These are phyloP conservation scores for Flueggea neowawraea DNA, from an alignment of 441 rosid species.

Conservation along the genomic window DNA sequence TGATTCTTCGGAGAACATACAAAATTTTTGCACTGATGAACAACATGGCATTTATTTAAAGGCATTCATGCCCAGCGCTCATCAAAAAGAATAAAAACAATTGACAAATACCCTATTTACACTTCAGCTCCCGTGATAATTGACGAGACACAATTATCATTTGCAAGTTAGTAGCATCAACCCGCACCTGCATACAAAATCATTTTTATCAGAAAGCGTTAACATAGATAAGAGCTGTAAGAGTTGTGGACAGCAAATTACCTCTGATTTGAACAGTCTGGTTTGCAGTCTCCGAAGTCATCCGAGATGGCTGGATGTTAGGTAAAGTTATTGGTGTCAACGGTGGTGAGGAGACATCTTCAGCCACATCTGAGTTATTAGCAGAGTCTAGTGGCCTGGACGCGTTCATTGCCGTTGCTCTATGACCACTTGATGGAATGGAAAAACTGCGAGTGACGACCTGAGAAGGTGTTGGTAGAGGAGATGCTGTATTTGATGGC, in stretches of 20 bases:
- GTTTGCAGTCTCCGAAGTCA: conserved; percentile 17
- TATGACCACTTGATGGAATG: conserved; percentile 51
- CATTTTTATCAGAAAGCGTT: background rate
- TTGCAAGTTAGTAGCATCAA: conserved; percentile 9
- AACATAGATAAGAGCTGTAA: background rate
- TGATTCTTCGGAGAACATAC: background rate
- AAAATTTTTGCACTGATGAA: conserved; percentile 27
- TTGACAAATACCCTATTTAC: conserved; percentile 24
- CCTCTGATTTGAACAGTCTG: conserved; percentile 33
- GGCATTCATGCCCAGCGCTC: conserved; percentile 22
- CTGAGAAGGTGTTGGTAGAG: conserved; percentile 72
- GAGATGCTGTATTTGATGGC: conserved; percentile 52
- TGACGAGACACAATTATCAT: no score
- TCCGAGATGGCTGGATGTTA: conserved; percentile 15
- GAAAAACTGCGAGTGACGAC: conserved; percentile 79
- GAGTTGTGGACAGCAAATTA: conserved; percentile 16
- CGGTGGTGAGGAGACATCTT: conserved; percentile 57
- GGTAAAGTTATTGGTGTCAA: conserved; percentile 59
- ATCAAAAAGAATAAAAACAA: conserved; percentile 11
- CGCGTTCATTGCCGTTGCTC: conserved; percentile 33
- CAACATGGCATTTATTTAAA: conserved; percentile 16
- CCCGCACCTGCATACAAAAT: conserved; percentile 29
- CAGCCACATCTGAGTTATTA: conserved; percentile 35
- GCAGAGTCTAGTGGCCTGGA: conserved; percentile 32
- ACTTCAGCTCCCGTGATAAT: conserved; percentile 3